Conservation (phyloP, 257 asterid species). For the Echium plantagineum region DNA sequence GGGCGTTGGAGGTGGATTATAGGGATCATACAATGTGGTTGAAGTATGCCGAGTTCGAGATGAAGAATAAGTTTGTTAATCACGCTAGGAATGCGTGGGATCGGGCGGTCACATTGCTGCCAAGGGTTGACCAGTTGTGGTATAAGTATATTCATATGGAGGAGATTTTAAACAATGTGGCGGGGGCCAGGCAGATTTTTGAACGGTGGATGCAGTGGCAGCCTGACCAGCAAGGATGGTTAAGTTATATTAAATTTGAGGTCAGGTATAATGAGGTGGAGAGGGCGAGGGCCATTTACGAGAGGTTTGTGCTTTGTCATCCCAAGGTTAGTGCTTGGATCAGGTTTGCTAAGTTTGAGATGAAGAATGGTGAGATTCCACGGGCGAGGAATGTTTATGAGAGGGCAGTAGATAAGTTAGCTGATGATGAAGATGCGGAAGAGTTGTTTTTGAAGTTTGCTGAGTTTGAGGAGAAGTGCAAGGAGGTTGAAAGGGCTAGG, state of each 20-base stretch:
- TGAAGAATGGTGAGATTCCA: slow-evolving; percentile 48
- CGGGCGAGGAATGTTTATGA: slow-evolving; percentile 44
- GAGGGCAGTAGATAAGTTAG: slow-evolving; percentile 51
- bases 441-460: slow-evolving; percentile 54
- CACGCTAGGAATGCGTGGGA: slow-evolving; percentile 70
- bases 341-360: slow-evolving; percentile 57
- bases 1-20: slow-evolving; percentile 58
- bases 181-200: slow-evolving; percentile 46
- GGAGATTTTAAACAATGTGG: slow-evolving; percentile 55
- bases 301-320: slow-evolving; percentile 43
- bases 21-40: slow-evolving; percentile 63
- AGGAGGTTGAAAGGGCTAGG: slow-evolving; percentile 60
- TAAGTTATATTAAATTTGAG: slow-evolving; percentile 58
- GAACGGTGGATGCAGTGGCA: slow-evolving; percentile 68
- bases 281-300: slow-evolving; percentile 45
- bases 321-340: slow-evolving; percentile 61
- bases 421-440: slow-evolving; percentile 65
- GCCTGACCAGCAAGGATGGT: slow-evolving; percentile 73
- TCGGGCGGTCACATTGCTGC: slow-evolving; percentile 41
- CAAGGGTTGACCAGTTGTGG: slow-evolving; percentile 67
- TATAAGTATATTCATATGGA: slow-evolving; percentile 71
- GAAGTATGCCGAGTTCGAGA: slow-evolving; percentile 68
- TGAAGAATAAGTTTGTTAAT: slow-evolving; percentile 50
- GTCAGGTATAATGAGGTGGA: slow-evolving; percentile 54
- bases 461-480: slow-evolving; percentile 62